These are phyloP conservation scores for Piper longum DNA, from an alignment of 164 flowering plant genomes.

Conservation along the genomic window DNA sequence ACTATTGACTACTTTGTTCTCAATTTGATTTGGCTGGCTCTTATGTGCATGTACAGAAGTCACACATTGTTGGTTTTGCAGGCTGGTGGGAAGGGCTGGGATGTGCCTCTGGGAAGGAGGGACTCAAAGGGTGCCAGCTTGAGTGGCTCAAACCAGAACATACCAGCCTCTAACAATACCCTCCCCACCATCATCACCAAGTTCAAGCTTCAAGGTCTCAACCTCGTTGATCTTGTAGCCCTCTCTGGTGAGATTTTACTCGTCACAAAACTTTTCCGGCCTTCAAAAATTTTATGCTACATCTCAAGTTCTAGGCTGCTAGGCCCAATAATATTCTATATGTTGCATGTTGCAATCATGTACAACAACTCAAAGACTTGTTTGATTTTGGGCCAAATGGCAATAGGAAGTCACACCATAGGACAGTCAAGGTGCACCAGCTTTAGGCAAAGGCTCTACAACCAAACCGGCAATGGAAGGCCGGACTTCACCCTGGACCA, in stretches of 20 bases:
- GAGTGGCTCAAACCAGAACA: slow-evolving; percentile 87
- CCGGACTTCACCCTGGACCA: slow-evolving; percentile 55
- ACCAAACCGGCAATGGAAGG: slow-evolving; percentile 68
- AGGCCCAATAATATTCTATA: not conserved
- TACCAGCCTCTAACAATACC: slow-evolving; percentile 96
- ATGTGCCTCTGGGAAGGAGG: slow-evolving; percentile 89
- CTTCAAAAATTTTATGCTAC: not conserved
- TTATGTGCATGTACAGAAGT: not conserved
- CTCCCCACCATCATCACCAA: slow-evolving; percentile 78
- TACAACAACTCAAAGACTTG: not conserved
- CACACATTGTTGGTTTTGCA: slow-evolving; percentile 5
- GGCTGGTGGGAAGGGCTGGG: slow-evolving; percentile 92
- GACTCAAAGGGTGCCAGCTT: slow-evolving; percentile 80
- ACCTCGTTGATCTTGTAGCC: slow-evolving; percentile 73
- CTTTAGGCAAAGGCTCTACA: slow-evolving; percentile 93
- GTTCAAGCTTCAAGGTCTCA: slow-evolving; percentile 62
- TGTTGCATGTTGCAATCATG: not conserved
- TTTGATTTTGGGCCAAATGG: too few relatives aligned
- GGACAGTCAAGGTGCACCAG: slow-evolving; percentile 76
- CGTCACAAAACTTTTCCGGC: not conserved
- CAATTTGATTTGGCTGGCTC: not conserved
- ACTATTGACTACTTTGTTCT: too few relatives aligned
- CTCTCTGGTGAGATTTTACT: slow-evolving; percentile 49
- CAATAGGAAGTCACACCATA: slow-evolving; percentile 90
- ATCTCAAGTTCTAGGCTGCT: not conserved